A percentile compares a stretch with the other conserved stretches of the same genome.
Conservation (phyloP, 177 flowering plant species). For the Vitis hybrid region DNA sequence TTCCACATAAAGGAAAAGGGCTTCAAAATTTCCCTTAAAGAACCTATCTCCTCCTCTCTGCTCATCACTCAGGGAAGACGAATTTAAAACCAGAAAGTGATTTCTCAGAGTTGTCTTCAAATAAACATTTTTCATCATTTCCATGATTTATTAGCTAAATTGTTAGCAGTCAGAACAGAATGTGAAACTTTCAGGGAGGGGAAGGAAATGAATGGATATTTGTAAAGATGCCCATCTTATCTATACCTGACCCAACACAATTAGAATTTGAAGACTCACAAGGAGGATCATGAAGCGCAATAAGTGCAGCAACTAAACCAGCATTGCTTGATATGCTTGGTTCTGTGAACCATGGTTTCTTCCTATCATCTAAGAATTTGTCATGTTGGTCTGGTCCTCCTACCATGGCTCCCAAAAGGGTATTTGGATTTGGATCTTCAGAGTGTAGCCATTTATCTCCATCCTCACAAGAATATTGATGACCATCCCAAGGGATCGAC, state of each 20-base stretch:
- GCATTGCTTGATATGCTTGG: slow-evolving; percentile 53
- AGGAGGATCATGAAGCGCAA: slow-evolving; percentile 51
- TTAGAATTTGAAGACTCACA: slow-evolving; percentile 5
- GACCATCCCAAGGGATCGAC: slow-evolving; percentile 52
- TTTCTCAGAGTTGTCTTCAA: neutral
- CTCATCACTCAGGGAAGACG: too few species aligned
- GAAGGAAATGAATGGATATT: slow-evolving; percentile 22
- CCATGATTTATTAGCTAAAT: neutral
- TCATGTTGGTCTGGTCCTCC: slow-evolving; percentile 60
- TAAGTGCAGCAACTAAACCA: slow-evolving; percentile 70
- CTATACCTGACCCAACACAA: slow-evolving; percentile 33
- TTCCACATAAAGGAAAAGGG: too few species aligned
- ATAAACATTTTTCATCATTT: neutral
- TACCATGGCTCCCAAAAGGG: slow-evolving; percentile 63
- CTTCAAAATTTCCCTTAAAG: too few species aligned
- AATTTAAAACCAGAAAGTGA: too few species aligned
- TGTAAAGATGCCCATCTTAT: slow-evolving; percentile 41
- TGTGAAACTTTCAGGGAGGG: neutral
- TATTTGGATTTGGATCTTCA: slow-evolving; percentile 48
- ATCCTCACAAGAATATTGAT: slow-evolving; percentile 36
- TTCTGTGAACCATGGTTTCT: slow-evolving; percentile 37
- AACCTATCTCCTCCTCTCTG: too few species aligned
- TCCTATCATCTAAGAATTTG: slow-evolving; percentile 45
- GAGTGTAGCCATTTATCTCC: slow-evolving; percentile 51
- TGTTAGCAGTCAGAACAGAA: neutral